Evolutionary conservation across 2,329 filamentous ascomycete genomes (phyloP).

Genomic region (Colletotrichum liaoningense): DNA sequence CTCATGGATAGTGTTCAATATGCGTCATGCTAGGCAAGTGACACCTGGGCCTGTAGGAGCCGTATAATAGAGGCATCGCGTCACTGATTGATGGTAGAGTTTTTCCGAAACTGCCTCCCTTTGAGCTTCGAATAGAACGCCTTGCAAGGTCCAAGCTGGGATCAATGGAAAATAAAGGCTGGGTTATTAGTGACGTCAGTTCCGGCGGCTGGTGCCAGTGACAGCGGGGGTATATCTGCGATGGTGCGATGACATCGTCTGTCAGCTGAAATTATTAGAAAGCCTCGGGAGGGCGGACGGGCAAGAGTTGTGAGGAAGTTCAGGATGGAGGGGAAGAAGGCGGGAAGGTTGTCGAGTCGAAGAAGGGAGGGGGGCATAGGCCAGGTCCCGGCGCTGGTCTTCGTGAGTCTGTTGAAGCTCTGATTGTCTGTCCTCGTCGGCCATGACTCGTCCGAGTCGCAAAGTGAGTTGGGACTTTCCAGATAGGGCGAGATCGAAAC

Average conservation of each 20-base stretch:
- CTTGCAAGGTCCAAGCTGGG: slow-evolving; percentile 33
- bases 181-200: slow-evolving; percentile 30
- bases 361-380: slow-evolving; percentile 4
- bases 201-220: slow-evolving; percentile 10
- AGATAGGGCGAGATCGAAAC: slow-evolving; percentile 34
- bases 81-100: slow-evolving; percentile 25
- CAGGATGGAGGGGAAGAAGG: neutral
- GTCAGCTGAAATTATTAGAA: slow-evolving; percentile 30
- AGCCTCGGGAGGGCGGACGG: slow-evolving; percentile 22
- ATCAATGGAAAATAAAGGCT: neutral
- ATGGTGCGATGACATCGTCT: slow-evolving; percentile 31
- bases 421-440: slow-evolving; percentile 16
- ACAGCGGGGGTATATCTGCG: slow-evolving; percentile 11
- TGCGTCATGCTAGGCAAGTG: slow-evolving; percentile 20
- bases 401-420: neutral
- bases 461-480: slow-evolving; percentile 33
- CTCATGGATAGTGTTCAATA: slow-evolving; percentile 1
- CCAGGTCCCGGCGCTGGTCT: slow-evolving; percentile 10
- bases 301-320: neutral
- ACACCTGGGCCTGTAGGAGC: slow-evolving; percentile 1
- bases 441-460: slow-evolving; percentile 32
- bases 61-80: slow-evolving; percentile 16
- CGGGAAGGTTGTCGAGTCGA: slow-evolving; percentile 14
- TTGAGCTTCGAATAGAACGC: slow-evolving; percentile 17
- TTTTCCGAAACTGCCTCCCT: slow-evolving; percentile 25